Conservation (phyloP, 1,284 basidiomycete species). For the Schizophyllum amplum region DNA sequence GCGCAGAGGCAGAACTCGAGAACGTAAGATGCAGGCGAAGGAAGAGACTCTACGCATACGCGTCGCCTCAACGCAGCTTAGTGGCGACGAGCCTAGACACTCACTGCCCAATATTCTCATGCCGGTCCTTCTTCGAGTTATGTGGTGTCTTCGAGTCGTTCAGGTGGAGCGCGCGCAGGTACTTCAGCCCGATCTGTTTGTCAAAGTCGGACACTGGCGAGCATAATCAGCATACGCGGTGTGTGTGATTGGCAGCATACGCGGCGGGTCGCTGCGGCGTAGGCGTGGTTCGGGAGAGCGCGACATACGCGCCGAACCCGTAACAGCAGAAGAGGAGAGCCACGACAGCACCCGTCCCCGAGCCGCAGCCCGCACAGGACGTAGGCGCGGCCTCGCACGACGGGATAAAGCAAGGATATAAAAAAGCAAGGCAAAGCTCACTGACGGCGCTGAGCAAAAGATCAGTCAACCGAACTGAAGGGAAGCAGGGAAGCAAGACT, state of each 20-base stretch:
- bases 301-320: too few species aligned
- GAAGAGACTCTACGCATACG: not conserved
- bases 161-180: conserved; percentile 76
- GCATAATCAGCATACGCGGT: not conserved
- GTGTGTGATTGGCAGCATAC: too few species aligned
- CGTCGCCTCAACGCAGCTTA: not conserved
- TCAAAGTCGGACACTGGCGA: conserved; percentile 55
- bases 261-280: too few species aligned
- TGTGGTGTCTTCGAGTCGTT: conserved; percentile 74
- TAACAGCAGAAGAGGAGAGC: too few species aligned
- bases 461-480: conserved; percentile 7
- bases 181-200: conserved; percentile 56
- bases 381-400: too few species aligned
- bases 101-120: conserved; percentile 79
- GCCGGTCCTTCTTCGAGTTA: conserved; percentile 66
- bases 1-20: not conserved
- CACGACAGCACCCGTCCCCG: too few species aligned
- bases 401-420: too few species aligned
- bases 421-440: not conserved
- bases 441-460: not conserved
- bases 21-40: not conserved
- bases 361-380: too few species aligned
- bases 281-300: too few species aligned
- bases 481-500: conserved; percentile 20
- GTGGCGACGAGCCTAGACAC: conserved; percentile 19